Conservation (phyloP, 1,284 basidiomycete genomes). For the Trichosporon sp. region DNA sequence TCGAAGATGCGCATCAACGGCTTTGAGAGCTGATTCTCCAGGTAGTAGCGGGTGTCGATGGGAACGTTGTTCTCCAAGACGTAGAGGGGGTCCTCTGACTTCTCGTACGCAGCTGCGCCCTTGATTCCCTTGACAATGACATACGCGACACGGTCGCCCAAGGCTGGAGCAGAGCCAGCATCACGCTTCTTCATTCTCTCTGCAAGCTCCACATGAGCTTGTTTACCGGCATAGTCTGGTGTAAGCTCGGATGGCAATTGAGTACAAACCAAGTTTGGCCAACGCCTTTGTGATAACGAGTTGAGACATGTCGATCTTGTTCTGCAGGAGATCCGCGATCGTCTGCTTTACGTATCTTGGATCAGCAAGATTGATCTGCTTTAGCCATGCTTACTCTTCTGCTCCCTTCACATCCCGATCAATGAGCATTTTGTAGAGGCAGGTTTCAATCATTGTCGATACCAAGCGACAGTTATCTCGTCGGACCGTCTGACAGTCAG, state of each 20-base stretch:
- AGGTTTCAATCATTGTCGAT: slow-evolving; percentile 92
- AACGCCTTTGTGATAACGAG: slow-evolving; percentile 95
- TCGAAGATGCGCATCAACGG: slow-evolving; percentile 94
- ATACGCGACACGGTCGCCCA: slow-evolving; percentile 94
- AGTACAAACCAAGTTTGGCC: slow-evolving; percentile 65
- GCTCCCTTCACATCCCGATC: slow-evolving; percentile 87
- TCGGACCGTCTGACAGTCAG: slow-evolving; percentile 69
- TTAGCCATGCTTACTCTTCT: slow-evolving; percentile 63
- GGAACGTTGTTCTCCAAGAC: slow-evolving; percentile 94
- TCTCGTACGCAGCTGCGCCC: slow-evolving; percentile 94
- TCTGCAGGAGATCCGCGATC: slow-evolving; percentile 87
- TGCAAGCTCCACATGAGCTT: slow-evolving; percentile 89
- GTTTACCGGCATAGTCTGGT: slow-evolving; percentile 57
- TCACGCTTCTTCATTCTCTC: slow-evolving; percentile 92
- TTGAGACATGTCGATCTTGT: slow-evolving; percentile 95
- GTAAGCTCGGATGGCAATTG: background rate
- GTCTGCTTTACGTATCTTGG: slow-evolving; percentile 89
- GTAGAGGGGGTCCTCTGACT: slow-evolving; percentile 92
- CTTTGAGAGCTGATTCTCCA: slow-evolving; percentile 93
- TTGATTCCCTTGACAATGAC: slow-evolving; percentile 94
- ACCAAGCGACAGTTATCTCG: slow-evolving; percentile 93
- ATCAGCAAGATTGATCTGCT: slow-evolving; percentile 2
- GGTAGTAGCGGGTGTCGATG: slow-evolving; percentile 92
- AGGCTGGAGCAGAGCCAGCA: slow-evolving; percentile 83
- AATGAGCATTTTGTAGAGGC: slow-evolving; percentile 91